These are phyloP conservation scores for Cyanidiococcus yangmingshanensis DNA, from an alignment of 23 red algal species.

Conservation along the genomic window DNA sequence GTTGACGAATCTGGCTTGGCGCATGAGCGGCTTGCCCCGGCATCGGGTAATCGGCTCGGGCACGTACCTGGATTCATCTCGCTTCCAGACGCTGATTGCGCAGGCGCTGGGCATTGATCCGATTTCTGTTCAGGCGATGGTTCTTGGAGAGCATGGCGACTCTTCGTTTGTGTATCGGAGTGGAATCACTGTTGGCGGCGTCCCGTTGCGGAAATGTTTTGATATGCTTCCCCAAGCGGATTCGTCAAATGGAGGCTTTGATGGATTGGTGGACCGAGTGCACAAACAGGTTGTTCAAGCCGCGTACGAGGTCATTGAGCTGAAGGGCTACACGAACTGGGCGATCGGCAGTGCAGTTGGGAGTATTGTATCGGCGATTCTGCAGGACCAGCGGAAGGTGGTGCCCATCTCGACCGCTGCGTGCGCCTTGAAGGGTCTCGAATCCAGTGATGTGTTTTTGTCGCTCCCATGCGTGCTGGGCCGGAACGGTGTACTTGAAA, in stretches of 20 bases:
- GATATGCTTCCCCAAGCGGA: background rate
- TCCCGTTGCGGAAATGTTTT: conserved; percentile 18
- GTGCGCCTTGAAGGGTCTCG: conserved; percentile 11
- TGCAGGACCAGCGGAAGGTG: conserved; percentile 17
- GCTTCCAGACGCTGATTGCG: conserved; percentile 22
- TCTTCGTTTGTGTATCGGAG: conserved; percentile 32
- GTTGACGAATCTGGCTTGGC: conserved; percentile 33
- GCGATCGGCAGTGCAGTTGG: conserved; percentile 38
- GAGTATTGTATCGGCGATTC: conserved; percentile 22
- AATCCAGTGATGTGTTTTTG: conserved; percentile 27
- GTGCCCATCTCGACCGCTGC: conserved; percentile 26
- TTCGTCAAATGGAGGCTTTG: background rate
- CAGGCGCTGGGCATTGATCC: conserved; percentile 27
- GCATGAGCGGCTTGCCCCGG: conserved; percentile 29
- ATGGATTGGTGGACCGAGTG: background rate
- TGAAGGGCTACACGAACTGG: conserved; percentile 43
- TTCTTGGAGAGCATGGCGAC: conserved; percentile 57
- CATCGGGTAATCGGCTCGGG: conserved; percentile 41
- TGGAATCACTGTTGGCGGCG: conserved; percentile 29
- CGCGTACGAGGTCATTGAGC: conserved; percentile 26
- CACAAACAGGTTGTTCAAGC: conserved; percentile 24
- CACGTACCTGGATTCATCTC: conserved; percentile 45
- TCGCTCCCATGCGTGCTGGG: conserved; percentile 40
- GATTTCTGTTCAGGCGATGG: conserved; percentile 25
- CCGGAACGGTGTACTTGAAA: conserved; percentile 1